Percentiles rank a stretch among this genome's conserved stretches.
phyloP scores from a whole-genome alignment of 2,329 filamentous ascomycete species.

The Aspergillus ustus region DNA sequence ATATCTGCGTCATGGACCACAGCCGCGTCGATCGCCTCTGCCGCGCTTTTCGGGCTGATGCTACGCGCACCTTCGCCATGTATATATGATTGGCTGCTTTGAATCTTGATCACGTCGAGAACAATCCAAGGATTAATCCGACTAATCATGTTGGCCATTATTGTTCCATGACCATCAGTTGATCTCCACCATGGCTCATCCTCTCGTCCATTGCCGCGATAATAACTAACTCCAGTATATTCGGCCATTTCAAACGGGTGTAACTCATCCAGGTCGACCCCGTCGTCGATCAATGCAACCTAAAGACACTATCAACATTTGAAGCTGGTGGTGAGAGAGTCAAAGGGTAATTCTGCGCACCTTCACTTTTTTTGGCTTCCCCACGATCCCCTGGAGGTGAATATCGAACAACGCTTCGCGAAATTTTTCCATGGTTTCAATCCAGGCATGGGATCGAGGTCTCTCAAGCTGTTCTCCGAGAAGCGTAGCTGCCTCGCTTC shows the following conservation, averaged over 20 bases:
- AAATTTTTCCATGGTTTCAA: constrained; percentile 6
- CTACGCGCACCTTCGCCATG: constrained; percentile 6
- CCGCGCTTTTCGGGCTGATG: constrained; percentile 9
- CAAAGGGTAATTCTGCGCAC: background rate
- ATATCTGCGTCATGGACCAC: constrained; percentile 3
- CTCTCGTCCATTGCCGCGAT: background rate
- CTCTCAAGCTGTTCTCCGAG: constrained; percentile 1
- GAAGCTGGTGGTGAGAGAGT: too few relatives aligned
- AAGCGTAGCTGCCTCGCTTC: background rate
- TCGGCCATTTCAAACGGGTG: background rate
- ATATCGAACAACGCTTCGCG: background rate
- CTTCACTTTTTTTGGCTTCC: background rate
- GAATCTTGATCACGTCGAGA: constrained; percentile 8
- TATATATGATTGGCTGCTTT: constrained; percentile 5
- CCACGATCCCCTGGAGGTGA: background rate
- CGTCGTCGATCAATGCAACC: constrained; percentile 11
- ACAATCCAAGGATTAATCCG: constrained; percentile 4
- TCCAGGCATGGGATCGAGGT: background rate
- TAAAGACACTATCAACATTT: background rate
- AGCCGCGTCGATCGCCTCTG: constrained; percentile 7
- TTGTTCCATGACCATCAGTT: constrained; percentile 5
- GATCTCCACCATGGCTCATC: constrained; percentile 9
- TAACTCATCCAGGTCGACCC: constrained; percentile 6
- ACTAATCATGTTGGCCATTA: constrained; percentile 16
- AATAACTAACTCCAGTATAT: constrained; percentile 9